Evolutionary conservation across 805 yeast genomes (phyloP), one percentile per base, ranked within the genome.

Genomic region (Metschnikowia kofuensis): DNA sequence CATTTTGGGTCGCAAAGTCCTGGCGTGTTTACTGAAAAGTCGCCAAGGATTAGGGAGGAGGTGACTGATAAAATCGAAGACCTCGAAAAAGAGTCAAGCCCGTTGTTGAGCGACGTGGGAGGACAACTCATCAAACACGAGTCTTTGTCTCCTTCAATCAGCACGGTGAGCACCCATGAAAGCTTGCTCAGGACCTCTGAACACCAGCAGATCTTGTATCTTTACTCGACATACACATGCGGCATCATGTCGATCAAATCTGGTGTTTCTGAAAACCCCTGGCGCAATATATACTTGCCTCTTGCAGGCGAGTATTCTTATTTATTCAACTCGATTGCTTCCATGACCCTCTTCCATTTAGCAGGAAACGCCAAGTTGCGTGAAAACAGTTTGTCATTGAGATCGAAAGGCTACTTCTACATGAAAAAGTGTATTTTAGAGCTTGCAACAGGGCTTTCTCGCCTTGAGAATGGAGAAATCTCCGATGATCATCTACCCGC

Each of bases 241-340:
- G 61, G 67, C 27, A 70, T 84, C 45, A 74, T 84, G 79, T 79
- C 86, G 6, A 80, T 84, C 48, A 82, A 80, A 54, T 79, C 82
- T 53, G 87, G 87, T 0, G 80, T 80, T 0, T 64, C 76, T 2
- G 87, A 83, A 52, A 84, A 84, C 56, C 89, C 89, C 7, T 84
- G 89, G 89, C 64, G 85, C 44, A 72, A 75, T 8, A 57, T 77
- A 37, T 65, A 83, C 42, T 62, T 83, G 58, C 88, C 89, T 1
- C 60, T 82, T 40, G 82, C 87, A 0, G 56, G 67, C n/a, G 65
- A 75, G 30, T 74, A 82, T 55, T 71, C 83, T 1, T 84, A 83
- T 11, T 64, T 84, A 49, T 78, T 77, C 65, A 79, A 83, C 58
- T 81, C 87, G 1, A 67, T 84, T 41, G 82, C 85, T 2, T 79